These are phyloP conservation scores for Monosporascus sp. DNA, from an alignment of 2,329 filamentous ascomycete species.

Conservation along the genomic window DNA sequence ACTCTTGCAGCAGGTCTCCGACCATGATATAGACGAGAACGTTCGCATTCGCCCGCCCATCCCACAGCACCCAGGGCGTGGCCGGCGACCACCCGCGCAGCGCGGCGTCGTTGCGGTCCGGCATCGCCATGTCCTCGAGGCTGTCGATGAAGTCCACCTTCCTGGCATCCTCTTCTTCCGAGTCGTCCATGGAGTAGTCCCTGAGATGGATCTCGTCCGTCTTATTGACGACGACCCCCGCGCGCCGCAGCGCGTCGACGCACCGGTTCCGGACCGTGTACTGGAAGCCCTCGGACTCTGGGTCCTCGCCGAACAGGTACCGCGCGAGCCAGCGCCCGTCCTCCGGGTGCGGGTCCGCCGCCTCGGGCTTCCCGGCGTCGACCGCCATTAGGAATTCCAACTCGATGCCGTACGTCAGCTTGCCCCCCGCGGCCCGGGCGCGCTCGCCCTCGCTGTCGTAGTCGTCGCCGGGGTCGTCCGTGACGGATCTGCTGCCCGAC, in stretches of 20 bases:
- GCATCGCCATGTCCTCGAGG: too few species aligned
- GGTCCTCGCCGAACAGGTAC: not conserved
- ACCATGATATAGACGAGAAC: too few species aligned
- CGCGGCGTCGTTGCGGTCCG: too few species aligned
- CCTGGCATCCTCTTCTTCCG: too few species aligned
- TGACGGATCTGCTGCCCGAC: too few species aligned
- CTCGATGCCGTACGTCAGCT: conserved; percentile 14
- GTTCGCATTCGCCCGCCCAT: too few species aligned
- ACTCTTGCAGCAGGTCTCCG: too few species aligned
- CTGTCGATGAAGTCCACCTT: too few species aligned
- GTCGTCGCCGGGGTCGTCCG: conserved; percentile 1
- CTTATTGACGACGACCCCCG: not conserved
- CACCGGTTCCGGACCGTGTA: conserved; percentile 12
- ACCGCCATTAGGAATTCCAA: conserved; percentile 14
- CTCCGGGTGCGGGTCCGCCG: conserved; percentile 11
- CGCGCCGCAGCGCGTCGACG: conserved; percentile 6
- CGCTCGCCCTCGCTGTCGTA: not conserved
- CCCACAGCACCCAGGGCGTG: too few species aligned
- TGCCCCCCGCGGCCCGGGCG: not conserved
- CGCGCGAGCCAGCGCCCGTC: conserved; percentile 9
- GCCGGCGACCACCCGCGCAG: too few species aligned
- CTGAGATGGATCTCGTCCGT: not conserved
- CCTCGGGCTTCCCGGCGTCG: accelerated
- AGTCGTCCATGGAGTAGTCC: too few species aligned
- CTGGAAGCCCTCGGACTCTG: not conserved